Base-by-base conservation (phyloP, 2,329 filamentous ascomycete species). In the Phaeosphaeriaceae sp. region DNA sequence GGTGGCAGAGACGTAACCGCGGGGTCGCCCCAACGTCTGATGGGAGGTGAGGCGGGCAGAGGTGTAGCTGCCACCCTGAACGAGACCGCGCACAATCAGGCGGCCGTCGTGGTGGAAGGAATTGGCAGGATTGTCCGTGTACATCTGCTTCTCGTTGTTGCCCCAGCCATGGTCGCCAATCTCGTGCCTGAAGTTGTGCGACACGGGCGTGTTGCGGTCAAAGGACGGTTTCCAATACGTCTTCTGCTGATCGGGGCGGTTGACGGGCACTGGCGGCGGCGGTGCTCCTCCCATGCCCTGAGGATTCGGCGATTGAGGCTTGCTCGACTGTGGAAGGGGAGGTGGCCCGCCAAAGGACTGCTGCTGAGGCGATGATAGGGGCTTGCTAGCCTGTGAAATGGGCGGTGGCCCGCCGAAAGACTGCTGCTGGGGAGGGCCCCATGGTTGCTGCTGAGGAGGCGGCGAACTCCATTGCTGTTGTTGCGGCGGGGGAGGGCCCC, bases 121-220 rank as follows among this genome's bases (percentile, higher is more conserved):
- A 66, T 88, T 88, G 4, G 76, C 67, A 0, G 79, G 70, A 11
- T 76, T 71, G 33, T 80, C 75, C 6, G 83, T 84, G 69, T 88
- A 88, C 74, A 85, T 83, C 72, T 88, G 81, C 49, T 85, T 76
- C 75, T 88, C 86, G 59, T 86, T 83, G 67, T 88, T 88, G 21
- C 86, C 86, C 86, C 86, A 88, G 40, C 86, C 85, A 66, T 86
- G 81, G n/a, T 80, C 81, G 25, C 85, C 85, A 33, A 83, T 78
- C 69, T 86, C 84, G 27, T 84, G 81, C 4, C 84, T 76, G 77
- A 86, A 88, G 61, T 86, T 81, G 2, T 77, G 72, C 0, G 77
- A 78, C 2, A 88, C 78, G 0, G 83, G 79, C 2, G 78, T 76
- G 15, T 78, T 73, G 0, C 82, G 78, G 25, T 78, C 71, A 65